A percentile compares a stretch with the other conserved stretches of the same genome.
phyloP scores from a whole-genome alignment of 495 filamentous ascomycete species.

The Aspergillus steynii region DNA sequence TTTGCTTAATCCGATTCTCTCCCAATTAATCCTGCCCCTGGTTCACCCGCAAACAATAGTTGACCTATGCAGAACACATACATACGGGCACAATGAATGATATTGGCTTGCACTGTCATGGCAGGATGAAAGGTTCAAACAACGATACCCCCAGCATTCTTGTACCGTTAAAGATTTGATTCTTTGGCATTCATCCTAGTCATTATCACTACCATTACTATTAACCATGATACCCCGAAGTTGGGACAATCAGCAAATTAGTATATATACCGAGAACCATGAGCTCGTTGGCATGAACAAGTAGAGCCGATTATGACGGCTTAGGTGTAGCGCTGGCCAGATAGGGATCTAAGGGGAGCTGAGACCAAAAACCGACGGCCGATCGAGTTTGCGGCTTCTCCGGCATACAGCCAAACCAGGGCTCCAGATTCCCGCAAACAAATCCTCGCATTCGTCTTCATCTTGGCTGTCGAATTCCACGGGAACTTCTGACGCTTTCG shows the following conservation, averaged over 20 bases:
- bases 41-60: too few relatives aligned
- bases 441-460: constrained; percentile 92
- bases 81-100: neutral
- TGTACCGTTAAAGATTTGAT: neutral
- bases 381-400: constrained; percentile 51
- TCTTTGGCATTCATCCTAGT: neutral
- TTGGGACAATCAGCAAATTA: neutral
- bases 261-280: neutral
- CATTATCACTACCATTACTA: neutral
- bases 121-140: neutral
- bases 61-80: too few relatives aligned
- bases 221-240: neutral
- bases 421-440: constrained; percentile 88
- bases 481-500: constrained; percentile 27
- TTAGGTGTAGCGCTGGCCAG: neutral
- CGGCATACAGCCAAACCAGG: constrained; percentile 65
- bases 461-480: constrained; percentile 87
- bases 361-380: constrained; percentile 30
- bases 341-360: constrained; percentile 3
- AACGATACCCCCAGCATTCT: neutral
- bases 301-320: neutral
- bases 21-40: too few relatives aligned
- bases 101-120: neutral
- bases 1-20: too few relatives aligned
- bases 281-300: neutral